phyloP scores from a whole-genome alignment of 257 asterid genomes.

The Jasminum sambac region DNA sequence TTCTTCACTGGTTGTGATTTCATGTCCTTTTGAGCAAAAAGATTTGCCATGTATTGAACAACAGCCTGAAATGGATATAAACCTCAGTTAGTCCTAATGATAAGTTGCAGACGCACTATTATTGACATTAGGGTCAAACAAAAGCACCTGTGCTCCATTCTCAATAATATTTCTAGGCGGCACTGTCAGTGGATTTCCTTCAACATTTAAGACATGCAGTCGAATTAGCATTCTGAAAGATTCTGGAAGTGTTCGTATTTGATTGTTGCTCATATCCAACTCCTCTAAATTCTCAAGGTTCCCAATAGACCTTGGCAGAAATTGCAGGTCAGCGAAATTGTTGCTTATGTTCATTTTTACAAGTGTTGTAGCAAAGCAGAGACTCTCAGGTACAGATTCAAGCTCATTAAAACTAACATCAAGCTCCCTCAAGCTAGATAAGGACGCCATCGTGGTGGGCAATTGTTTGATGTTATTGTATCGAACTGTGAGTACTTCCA shows the following conservation, averaged over 20 bases:
- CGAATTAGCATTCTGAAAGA: conserved; percentile 72
- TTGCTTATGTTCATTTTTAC: conserved; percentile 82
- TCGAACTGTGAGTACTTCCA: conserved; percentile 74
- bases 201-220: conserved; percentile 57
- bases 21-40: conserved; percentile 60
- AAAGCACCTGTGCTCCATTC: conserved; percentile 73
- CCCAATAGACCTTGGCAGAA: conserved; percentile 81
- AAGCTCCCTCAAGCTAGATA: conserved; percentile 63
- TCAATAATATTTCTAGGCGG: conserved; percentile 61
- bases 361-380: conserved; percentile 82
- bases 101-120: neutral
- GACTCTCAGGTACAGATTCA: conserved; percentile 81
- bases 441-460: conserved; percentile 85
- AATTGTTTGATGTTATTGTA: conserved; percentile 69
- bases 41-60: conserved; percentile 76
- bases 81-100: conserved; percentile 19
- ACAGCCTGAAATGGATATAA: conserved; percentile 53
- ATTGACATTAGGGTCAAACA: neutral
- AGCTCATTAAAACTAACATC: conserved; percentile 81
- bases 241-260: conserved; percentile 72
- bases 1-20: conserved; percentile 60
- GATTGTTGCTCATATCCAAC: conserved; percentile 84
- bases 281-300: conserved; percentile 84
- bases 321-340: conserved; percentile 76
- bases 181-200: conserved; percentile 74